Evolutionary conservation across 176 grass and related monocot genomes (phyloP).

Genomic region (Bolboschoenus planiculmis): DNA sequence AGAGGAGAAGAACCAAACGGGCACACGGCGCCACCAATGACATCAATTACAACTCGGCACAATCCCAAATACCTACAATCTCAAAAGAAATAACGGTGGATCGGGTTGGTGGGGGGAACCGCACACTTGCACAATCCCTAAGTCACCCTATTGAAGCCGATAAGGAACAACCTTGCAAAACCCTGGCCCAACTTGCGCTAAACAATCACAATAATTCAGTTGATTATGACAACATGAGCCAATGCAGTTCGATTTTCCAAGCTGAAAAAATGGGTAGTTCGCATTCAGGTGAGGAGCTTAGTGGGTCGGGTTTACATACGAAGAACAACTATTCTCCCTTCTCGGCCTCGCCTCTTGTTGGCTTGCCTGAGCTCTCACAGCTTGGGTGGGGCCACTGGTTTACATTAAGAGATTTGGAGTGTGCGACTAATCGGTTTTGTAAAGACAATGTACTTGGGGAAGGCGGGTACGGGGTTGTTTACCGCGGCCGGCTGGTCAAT

Average conservation of each 20-base stretch:
- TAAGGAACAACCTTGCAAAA: slow-evolving; percentile 41
- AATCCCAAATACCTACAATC: slow-evolving; percentile 84
- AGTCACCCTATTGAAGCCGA: slow-evolving; percentile 36
- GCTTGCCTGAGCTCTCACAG: slow-evolving; percentile 94
- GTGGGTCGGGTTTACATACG: slow-evolving; percentile 37
- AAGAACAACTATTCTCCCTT: slow-evolving; percentile 53
- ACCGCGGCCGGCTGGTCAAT: slow-evolving; percentile 66
- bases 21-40: slow-evolving; percentile 34
- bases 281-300: slow-evolving; percentile 74
- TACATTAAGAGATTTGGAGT: slow-evolving; percentile 82
- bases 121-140: slow-evolving; percentile 68
- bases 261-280: slow-evolving; percentile 53
- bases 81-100: slow-evolving; percentile 95
- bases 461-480: slow-evolving; percentile 92
- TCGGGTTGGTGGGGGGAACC: slow-evolving; percentile 39
- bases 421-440: slow-evolving; percentile 74
- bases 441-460: slow-evolving; percentile 97
- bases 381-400: slow-evolving; percentile 99
- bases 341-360: slow-evolving; percentile 69
- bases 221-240: slow-evolving; percentile 88
- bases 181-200: slow-evolving; percentile 39
- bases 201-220: slow-evolving; percentile 44
- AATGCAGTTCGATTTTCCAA: slow-evolving; percentile 77
- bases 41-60: slow-evolving; percentile 40
- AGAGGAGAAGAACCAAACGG: slow-evolving; percentile 36